A percentile compares a stretch with the other conserved stretches of the same genome.
These are phyloP conservation scores for Oryza nivara DNA, from an alignment of 176 grass and related monocot species.

Conservation along the genomic window DNA sequence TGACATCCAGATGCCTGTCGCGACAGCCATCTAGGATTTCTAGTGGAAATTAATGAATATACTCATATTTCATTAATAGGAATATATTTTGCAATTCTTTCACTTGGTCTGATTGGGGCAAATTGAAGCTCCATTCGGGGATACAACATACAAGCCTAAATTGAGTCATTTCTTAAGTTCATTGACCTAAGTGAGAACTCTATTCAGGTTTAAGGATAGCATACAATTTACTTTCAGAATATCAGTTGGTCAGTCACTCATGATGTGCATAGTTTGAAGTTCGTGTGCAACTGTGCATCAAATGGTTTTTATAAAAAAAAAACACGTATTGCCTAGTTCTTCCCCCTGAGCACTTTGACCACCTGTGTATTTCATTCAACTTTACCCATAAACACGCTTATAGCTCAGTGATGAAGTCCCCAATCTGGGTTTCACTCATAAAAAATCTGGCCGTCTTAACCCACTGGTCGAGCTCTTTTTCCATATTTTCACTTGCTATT, in stretches of 20 bases:
- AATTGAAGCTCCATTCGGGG: background rate
- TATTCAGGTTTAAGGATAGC: background rate
- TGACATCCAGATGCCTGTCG: background rate
- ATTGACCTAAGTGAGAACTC: background rate
- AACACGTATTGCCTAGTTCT: background rate
- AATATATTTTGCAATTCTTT: slow-evolving; percentile 16
- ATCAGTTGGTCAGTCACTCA: background rate
- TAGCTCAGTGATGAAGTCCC: too few species aligned
- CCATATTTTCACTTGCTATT: slow-evolving; percentile 18
- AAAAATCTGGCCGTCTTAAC: too few species aligned
- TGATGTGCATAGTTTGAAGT: slow-evolving; percentile 19
- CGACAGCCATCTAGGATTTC: too few species aligned
- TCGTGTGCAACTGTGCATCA: slow-evolving; percentile 11
- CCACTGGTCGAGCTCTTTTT: too few species aligned
- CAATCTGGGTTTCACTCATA: too few species aligned
- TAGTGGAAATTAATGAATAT: too few species aligned
- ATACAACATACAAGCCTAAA: background rate
- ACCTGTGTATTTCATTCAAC: background rate
- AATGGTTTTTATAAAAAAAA: background rate
- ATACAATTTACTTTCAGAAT: slow-evolving; percentile 17
- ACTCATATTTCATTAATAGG: too few species aligned
- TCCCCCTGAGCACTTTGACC: slow-evolving; percentile 8
- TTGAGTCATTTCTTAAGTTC: background rate
- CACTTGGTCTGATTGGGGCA: background rate
- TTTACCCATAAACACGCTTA: background rate